A percentile compares a stretch with the other conserved stretches of the same genome.
phyloP scores from a whole-genome alignment of 306 rosid species.

The Sophora flavescens region DNA sequence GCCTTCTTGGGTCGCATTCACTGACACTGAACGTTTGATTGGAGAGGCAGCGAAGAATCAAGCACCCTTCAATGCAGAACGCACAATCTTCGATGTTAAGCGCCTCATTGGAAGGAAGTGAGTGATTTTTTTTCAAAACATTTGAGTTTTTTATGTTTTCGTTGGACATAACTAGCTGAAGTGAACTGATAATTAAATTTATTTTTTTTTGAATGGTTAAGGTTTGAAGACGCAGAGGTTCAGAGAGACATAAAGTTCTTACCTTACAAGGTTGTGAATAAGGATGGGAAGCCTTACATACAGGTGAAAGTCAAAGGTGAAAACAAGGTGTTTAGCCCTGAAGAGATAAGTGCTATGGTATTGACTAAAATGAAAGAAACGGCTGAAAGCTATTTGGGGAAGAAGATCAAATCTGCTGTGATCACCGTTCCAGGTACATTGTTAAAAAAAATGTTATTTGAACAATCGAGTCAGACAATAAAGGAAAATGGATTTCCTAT shows the following conservation, averaged over 20 bases:
- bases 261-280: constrained; percentile 63
- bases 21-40: constrained; percentile 60
- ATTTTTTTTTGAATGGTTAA: constrained; percentile 26
- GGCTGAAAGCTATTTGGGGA: constrained; percentile 63
- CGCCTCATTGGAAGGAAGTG: constrained; percentile 71
- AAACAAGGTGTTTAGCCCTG: constrained; percentile 64
- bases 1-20: constrained; percentile 68
- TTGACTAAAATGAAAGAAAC: constrained; percentile 66
- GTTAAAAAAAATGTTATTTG: too few relatives aligned
- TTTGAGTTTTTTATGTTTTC: background rate
- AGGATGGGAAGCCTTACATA: constrained; percentile 64
- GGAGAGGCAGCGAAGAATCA: constrained; percentile 76
- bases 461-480: too few relatives aligned
- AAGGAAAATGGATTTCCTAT: too few relatives aligned
- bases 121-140: background rate
- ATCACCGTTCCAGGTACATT: constrained; percentile 64
- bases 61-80: constrained; percentile 61
- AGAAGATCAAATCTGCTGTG: constrained; percentile 59
- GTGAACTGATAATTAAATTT: background rate
- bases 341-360: constrained; percentile 68
- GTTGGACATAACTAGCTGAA: background rate
- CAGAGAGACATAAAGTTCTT: constrained; percentile 62
- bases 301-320: constrained; percentile 67
- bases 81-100: constrained; percentile 61
- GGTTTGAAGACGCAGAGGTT: constrained; percentile 65